Evolutionary conservation across 805 yeast species (phyloP).

Genomic region (Saccharomyces paradoxus): DNA sequence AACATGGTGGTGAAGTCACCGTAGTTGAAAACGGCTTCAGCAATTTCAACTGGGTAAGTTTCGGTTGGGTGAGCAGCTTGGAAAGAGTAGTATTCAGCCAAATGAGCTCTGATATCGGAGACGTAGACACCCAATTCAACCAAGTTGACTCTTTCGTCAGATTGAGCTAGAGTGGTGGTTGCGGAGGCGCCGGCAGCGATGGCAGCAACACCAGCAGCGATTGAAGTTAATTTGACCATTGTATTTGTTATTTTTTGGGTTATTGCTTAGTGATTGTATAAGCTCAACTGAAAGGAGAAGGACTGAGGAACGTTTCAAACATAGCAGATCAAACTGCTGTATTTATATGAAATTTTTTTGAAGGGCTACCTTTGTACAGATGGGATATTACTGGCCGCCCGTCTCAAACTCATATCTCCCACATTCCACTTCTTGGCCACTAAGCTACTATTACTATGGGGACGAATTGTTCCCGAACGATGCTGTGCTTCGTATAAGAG

Average conservation of each 20-base stretch:
- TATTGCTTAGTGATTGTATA: not conserved
- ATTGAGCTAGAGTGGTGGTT: not conserved
- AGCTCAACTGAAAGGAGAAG: not conserved
- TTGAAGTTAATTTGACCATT: not conserved
- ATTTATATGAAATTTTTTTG: not conserved
- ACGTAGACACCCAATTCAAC: not conserved
- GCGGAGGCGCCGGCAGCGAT: not conserved
- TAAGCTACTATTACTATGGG: not conserved
- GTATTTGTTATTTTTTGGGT: not conserved
- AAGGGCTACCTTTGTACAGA: not conserved
- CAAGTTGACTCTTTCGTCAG: not conserved
- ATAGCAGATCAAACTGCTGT: not conserved
- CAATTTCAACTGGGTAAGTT: not conserved
- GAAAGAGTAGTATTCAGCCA: not conserved
- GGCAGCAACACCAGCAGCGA: not conserved
- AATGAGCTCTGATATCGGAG: not conserved
- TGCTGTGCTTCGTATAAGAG: not conserved
- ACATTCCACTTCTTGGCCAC: not conserved
- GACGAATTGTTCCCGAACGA: not conserved
- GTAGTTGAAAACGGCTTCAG: not conserved
- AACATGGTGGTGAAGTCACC: not conserved
- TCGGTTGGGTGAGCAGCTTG: not conserved
- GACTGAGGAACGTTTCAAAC: not conserved
- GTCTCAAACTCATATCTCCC: not conserved
- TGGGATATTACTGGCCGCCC: not conserved